Percentiles rank a stretch among this genome's conserved stretches.
phyloP scores from a whole-genome alignment of 805 yeast genomes.

The Candida pini region DNA sequence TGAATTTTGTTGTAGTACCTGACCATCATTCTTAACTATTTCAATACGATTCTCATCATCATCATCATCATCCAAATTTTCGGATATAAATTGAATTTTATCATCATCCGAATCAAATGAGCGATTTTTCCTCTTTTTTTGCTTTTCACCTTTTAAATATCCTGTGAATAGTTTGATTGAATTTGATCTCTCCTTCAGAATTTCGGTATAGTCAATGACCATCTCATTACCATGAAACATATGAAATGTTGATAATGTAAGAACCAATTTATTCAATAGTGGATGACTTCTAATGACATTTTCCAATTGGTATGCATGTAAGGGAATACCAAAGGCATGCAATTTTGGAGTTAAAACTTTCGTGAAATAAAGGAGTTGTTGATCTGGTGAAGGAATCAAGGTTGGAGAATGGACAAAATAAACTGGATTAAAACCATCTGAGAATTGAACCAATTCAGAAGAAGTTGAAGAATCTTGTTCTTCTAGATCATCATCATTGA shows the following conservation, averaged over 20 bases:
- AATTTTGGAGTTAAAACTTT: slow-evolving; percentile 20
- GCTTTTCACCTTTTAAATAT: slow-evolving; percentile 5
- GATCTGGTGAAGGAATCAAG: slow-evolving; percentile 4
- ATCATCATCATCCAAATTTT: neutral
- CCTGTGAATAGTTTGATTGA: slow-evolving; percentile 12
- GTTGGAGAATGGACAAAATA: slow-evolving; percentile 1
- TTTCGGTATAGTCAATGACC: slow-evolving; percentile 4
- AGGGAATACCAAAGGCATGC: slow-evolving; percentile 16
- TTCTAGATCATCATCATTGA: neutral
- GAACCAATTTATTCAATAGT: slow-evolving; percentile 14
- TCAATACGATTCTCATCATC: neutral
- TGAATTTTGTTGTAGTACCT: neutral
- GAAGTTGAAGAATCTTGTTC: neutral
- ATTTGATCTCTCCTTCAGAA: slow-evolving; percentile 8
- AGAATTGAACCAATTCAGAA: neutral
- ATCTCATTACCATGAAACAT: slow-evolving; percentile 9
- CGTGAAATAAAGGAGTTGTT: slow-evolving; percentile 18
- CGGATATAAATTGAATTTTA: neutral
- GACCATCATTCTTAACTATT: neutral
- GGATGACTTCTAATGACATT: slow-evolving; percentile 8
- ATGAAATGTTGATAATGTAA: slow-evolving; percentile 20
- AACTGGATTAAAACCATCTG: neutral
- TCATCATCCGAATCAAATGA: neutral
- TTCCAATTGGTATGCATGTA: slow-evolving; percentile 3
- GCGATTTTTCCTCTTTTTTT: neutral